Evolutionary conservation across 345 rosid genomes (phyloP).

Genomic region (Moringa oleifera): DNA sequence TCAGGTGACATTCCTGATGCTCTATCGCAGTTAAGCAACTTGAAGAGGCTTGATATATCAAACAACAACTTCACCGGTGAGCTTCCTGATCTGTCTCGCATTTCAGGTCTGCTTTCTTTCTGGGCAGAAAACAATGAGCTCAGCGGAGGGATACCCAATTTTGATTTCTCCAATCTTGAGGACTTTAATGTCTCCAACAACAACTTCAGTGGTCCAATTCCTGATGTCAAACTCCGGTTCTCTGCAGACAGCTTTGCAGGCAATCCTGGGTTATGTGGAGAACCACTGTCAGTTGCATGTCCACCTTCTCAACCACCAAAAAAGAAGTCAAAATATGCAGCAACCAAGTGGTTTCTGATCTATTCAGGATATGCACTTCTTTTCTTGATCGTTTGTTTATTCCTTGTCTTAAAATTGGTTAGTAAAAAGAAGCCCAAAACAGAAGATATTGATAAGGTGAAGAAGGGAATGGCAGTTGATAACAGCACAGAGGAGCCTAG

Average conservation of each 20-base stretch:
- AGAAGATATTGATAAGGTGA: neutral
- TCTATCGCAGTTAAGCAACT: constrained; percentile 29
- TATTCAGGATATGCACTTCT: constrained; percentile 41
- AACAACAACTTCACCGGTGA: constrained; percentile 37
- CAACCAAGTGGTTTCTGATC: constrained; percentile 20
- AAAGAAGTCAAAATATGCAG: constrained; percentile 11
- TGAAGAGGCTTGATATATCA: constrained; percentile 45
- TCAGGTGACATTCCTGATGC: constrained; percentile 41
- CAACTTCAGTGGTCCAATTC: constrained; percentile 45
- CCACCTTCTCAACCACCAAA: constrained; percentile 24
- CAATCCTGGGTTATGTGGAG: constrained; percentile 44
- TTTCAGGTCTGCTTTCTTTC: constrained; percentile 36
- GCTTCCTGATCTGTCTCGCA: constrained; percentile 33
- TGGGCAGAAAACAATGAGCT: constrained; percentile 42
- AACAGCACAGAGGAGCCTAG: constrained; percentile 14
- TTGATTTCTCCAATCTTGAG: constrained; percentile 40
- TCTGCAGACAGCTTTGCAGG: constrained; percentile 34
- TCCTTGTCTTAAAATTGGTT: constrained; percentile 25
- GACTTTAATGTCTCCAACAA: constrained; percentile 57
- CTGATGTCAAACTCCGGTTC: constrained; percentile 37
- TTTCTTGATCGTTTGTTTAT: constrained; percentile 16
- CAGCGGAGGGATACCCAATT: constrained; percentile 32
- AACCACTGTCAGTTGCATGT: constrained; percentile 31
- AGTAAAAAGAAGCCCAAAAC: constrained; percentile 15
- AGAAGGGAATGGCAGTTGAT: constrained; percentile 8